Evolutionary conservation across 2,329 filamentous ascomycete genomes (phyloP), one percentile per base, ranked within the genome.

Genomic region (Pestalotiopsis sp.): DNA sequence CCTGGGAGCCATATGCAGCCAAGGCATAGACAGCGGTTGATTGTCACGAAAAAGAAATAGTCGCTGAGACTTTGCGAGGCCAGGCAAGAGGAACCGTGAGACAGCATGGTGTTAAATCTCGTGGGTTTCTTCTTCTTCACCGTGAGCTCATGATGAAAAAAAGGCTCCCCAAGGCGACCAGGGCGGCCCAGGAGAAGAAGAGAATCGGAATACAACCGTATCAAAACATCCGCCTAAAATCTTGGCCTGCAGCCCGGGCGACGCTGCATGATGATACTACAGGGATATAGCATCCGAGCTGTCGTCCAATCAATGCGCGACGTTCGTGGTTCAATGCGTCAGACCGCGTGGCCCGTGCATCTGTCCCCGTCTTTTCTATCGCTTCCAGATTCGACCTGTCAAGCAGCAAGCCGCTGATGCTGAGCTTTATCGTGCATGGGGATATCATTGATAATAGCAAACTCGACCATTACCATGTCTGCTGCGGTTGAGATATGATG

Each of bases 151-250:
- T n/a, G 17, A 52, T 52, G 17, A 27, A 4, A 52, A 52, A 52
- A 52, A 7, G 45, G 17, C 45, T 52, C 45, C 45, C 45, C 45
- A 23, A 9, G 45, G 31, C 31, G 7, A 7, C 31, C 31, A 23
- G 17, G 45, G 31, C 31, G 7, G 31, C 31, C 31, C 31, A 36
- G 45, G 45, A n/a, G 45, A 27, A 27, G 3, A 27, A 27, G 25
- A 13, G 17, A n/a, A 52, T 52, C 14, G n/a, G 45, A 52, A 52
- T 52, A 38, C 31, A 13, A 27, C 25, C 13, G 41, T 64, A 64
- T 41, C 62, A 39, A 52, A 27, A 23, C 49, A 64, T 52, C 62
- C 38, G 62, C 45, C 41, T 64, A 52, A 52, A n/a, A 52, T 64
- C 38, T 64, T 64, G 62, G 62, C 41, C 14, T 52, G 39, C 20